Evolutionary conservation across 306 rosid species (phyloP), one percentile per base, ranked within the genome.

Genomic region (Phaseolus lunatus): DNA sequence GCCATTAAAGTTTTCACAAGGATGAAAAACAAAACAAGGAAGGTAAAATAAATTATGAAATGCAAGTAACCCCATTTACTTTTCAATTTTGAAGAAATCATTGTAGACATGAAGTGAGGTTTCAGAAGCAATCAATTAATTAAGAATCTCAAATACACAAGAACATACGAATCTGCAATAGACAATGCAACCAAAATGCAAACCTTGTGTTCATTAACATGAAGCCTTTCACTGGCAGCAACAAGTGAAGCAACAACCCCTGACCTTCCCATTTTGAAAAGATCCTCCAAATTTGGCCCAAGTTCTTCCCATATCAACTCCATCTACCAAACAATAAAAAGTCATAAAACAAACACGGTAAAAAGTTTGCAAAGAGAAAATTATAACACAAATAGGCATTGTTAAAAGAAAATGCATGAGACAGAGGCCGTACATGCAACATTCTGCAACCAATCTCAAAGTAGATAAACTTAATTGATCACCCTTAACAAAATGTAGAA

Each of bases 161-260:
- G 27, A 61, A 41, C 20, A 50, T 64, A 70, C 50, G 20, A 76
- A 66, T 59, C 33, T 54, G 70, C 74, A 61, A 62, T 63, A 80
- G 82, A 75, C 56, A 63, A 70, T 5, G 39, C 77, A 79, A 82
- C 48, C 27, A 39, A 59, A 71, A 27, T 57, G 48, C 56, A 72
- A 84, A 95, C 99, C 99, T 90, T 78, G 48, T 78, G 83, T 79
- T 92, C 97, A 16, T 88, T 88, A 74, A 76, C 33, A 76, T 86
- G 97, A 82, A 92, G 96, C 88, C 92, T 90, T 84, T 87, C 93
- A 73, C 96, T 82, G 44, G 97, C 88, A 85, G 97, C 94, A 72
- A 91, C 69, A 12, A 88, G 87, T 12, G 96, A 88, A 79, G 97
- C 96, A 75, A 91, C 88, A 75, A 92, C 97, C 75, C 98, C 98